Base-by-base conservation (phyloP, 2,329 filamentous ascomycete genomes). In the Fusarium coffeatum region DNA sequence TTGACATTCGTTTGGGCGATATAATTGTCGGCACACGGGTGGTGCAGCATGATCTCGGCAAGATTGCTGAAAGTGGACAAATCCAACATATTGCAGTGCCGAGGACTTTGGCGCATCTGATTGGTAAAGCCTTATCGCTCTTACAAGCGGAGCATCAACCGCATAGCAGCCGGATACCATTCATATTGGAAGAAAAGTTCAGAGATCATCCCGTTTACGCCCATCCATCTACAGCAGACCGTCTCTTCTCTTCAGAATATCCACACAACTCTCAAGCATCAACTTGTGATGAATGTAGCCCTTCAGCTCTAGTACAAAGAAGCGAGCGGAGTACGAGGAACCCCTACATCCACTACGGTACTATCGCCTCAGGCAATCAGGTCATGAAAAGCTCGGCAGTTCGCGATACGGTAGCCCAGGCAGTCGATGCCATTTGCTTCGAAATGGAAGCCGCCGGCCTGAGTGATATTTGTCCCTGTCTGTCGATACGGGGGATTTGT, bases 321-420 rank as follows among this genome's bases (percentile, higher is more conserved):
- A 9, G 8, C 1, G 8, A 13, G 7, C 13, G 12, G 15, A 18
- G 4, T 3, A 49, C 12, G 2, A 20, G 8, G 0, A 10, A 1
- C 3, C 46, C 46, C 0, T 12, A 22, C 9, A 32, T 49, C 3
- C 46, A 49, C 4, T 49, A 49, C 11, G 27, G 46, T 3, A n/a
- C 46, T 10, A 49, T 49, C 3, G 46, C 46, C 3, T 49, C 27
- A 9, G 27, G 46, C 6, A 49, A 49, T 22, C 28, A 49, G n/a
- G 46, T 49, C 3, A 49, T 49, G 9, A 49, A 20, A 11, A 18
- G 1, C 11, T n/a, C 27, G 0, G 9, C 3, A 0, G 13, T 5
- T 10, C 46, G 46, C 12, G 46, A 49, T 3, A 12, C 0, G 1
- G 22, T 32, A 3, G 27, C 46, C 9, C 3, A 20, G n/a, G n/a